Evolutionary conservation across 2,329 filamentous ascomycete genomes (phyloP).

Genomic region (Epichloe sp.): DNA sequence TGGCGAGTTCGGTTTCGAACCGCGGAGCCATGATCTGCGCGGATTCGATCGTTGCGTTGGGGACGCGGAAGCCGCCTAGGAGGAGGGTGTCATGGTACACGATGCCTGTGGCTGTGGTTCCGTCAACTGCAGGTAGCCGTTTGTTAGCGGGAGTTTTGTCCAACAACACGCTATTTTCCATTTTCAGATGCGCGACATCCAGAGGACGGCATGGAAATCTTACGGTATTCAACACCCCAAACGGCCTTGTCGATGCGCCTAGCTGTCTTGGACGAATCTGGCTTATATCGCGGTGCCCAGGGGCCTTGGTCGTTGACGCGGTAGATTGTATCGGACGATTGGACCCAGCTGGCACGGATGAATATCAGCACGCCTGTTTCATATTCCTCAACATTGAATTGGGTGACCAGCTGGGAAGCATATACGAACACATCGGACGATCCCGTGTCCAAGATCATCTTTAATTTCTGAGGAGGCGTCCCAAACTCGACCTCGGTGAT

Average conservation of each 20-base stretch:
- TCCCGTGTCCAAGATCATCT: constrained; percentile 39
- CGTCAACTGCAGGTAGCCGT: constrained; percentile 24
- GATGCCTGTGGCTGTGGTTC: constrained; percentile 29
- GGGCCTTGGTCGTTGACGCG: constrained; percentile 20
- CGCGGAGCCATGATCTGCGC: constrained; percentile 29
- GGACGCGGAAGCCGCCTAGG: constrained; percentile 30
- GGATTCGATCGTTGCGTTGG: constrained; percentile 35
- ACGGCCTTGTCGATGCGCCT: constrained; percentile 25
- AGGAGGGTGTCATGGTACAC: constrained; percentile 37
- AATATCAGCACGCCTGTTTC: constrained; percentile 1
- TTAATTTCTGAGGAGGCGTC: constrained; percentile 32
- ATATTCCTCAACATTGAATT: no score
- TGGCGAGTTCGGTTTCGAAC: constrained; percentile 27
- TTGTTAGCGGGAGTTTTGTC: not conserved
- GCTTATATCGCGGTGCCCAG: constrained; percentile 28
- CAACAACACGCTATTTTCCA: not conserved
- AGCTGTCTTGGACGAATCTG: constrained; percentile 32
- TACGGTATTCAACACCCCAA: constrained; percentile 38
- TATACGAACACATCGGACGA: constrained; percentile 49
- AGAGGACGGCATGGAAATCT: constrained; percentile 13
- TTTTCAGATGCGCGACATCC: constrained; percentile 5
- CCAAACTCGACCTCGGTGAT: constrained; percentile 32
- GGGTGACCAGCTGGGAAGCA: not conserved
- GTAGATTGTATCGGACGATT: constrained; percentile 33
- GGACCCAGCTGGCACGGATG: constrained; percentile 33